Evolutionary conservation across 192 early-diverging fungal species (phyloP), one percentile per base, ranked within the genome.

Genomic region (Ambispora gerdemannii): DNA sequence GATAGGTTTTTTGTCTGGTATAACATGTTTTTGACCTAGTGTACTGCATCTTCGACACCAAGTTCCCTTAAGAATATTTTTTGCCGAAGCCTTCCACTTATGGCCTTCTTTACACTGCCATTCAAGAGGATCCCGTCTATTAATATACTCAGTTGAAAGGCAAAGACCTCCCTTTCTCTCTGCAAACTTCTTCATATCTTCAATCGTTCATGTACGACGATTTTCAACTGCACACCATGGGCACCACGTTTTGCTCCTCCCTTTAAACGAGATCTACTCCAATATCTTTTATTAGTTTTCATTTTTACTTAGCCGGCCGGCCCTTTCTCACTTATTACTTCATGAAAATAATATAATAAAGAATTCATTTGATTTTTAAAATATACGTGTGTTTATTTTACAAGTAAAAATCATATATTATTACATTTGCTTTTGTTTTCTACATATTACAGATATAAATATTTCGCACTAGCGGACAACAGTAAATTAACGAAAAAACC

Each of bases 101-200:
- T 63, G n/a, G n/a, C n/a, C 62, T 63, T 63, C 33, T 63, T 36
- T 63, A 63, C 33, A 63, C 62, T 63, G 62, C 31, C 62, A 63
- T 63, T 63, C 62, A 33, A 63, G 62, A 63, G 33, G 62, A 63
- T 63, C 33, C 62, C 1, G 62, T 63, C 62, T 63, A 63, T 63
- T 63, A 63, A 63, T 43, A 63, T 63, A 63, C 15, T 36, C 35
- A 35, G n/a, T 63, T 63, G 62, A 19, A 63, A 63, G 61, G 61
- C 33, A 63, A 63, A 63, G 32, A 63, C 6, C 61, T 63, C 61
- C 33, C 36, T 63, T 63, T 35, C 36, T 63, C 19, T 34, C 34
- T 34, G 61, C 61, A 63, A 38, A 13, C 33, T n/a, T n/a, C n/a
- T n/a, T n/a, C n/a, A n/a, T n/a, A n/a, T n/a, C n/a, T n/a, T n/a